A percentile compares a stretch with the other conserved stretches of the same genome.
Conservation (phyloP, 148 eudicot genomes). For the Vaccinium myrtillus region DNA sequence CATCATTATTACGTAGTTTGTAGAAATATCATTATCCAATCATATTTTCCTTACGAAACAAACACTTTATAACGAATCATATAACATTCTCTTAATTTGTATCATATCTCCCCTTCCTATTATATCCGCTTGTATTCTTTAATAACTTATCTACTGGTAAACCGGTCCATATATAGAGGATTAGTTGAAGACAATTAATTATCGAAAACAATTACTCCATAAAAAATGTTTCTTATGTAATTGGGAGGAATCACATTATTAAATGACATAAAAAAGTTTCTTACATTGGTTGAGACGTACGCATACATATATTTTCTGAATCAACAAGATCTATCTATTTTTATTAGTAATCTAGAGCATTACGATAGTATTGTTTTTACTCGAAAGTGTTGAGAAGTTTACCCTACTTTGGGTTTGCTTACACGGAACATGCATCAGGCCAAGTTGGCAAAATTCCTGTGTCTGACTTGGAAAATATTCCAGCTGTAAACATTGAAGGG, state of each 20-base stretch:
- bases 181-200: background rate
- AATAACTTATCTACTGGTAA: too few relatives aligned
- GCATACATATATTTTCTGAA: background rate
- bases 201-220: too few relatives aligned
- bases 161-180: background rate
- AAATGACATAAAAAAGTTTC: background rate
- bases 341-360: too few relatives aligned
- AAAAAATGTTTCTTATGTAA: too few relatives aligned
- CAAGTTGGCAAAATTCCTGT: background rate
- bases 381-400: too few relatives aligned
- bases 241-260: background rate
- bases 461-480: slow-evolving; percentile 5
- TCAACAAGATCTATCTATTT: too few relatives aligned
- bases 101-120: background rate
- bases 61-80: background rate
- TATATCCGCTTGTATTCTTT: too few relatives aligned
- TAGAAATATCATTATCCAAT: too few relatives aligned
- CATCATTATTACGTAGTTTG: background rate
- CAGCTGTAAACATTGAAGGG: background rate
- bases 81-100: too few relatives aligned
- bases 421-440: background rate
- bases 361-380: too few relatives aligned
- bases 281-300: background rate
- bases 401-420: background rate
- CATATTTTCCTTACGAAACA: background rate